Percentiles rank a stretch among this genome's conserved stretches.
These are phyloP conservation scores for Alternaria angustiovoidea DNA, from an alignment of 2,329 filamentous ascomycete genomes.

Conservation along the genomic window DNA sequence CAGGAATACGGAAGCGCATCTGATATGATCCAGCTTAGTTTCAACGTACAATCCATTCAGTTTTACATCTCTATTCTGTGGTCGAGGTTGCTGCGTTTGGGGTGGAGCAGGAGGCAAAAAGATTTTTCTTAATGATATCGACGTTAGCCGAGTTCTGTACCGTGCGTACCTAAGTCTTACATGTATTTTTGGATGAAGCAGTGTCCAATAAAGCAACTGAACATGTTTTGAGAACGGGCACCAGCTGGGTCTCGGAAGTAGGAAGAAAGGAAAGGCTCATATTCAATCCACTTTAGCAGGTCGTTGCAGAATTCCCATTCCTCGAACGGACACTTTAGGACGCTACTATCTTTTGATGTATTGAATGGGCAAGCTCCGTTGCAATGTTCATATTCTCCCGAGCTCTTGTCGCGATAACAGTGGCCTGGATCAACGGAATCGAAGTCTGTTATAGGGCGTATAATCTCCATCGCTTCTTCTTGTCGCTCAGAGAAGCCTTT, in stretches of 20 bases:
- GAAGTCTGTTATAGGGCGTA: neutral
- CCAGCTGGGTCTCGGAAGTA: neutral
- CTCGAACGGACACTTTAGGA: neutral
- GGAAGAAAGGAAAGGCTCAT: neutral
- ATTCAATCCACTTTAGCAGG: neutral
- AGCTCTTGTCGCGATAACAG: neutral
- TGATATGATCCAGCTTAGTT: neutral
- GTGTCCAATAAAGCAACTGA: neutral
- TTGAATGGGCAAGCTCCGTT: neutral
- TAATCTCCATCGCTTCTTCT: neutral
- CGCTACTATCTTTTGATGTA: rapidly evolving
- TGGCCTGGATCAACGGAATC: neutral
- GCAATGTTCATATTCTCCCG: neutral
- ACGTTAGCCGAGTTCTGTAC: neutral
- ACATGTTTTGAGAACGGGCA: neutral
- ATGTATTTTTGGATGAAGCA: neutral
- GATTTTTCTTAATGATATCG: neutral
- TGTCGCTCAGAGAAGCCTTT: neutral
- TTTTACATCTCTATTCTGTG: neutral
- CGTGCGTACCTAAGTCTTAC: neutral
- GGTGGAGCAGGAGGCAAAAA: rapidly evolving
- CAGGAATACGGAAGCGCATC: neutral
- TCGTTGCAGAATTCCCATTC: neutral
- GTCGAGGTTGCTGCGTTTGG: neutral
- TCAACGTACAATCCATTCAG: neutral